Evolutionary conservation across 1,284 basidiomycete species (phyloP).

Genomic region (Phylloboletellus chloephorus): DNA sequence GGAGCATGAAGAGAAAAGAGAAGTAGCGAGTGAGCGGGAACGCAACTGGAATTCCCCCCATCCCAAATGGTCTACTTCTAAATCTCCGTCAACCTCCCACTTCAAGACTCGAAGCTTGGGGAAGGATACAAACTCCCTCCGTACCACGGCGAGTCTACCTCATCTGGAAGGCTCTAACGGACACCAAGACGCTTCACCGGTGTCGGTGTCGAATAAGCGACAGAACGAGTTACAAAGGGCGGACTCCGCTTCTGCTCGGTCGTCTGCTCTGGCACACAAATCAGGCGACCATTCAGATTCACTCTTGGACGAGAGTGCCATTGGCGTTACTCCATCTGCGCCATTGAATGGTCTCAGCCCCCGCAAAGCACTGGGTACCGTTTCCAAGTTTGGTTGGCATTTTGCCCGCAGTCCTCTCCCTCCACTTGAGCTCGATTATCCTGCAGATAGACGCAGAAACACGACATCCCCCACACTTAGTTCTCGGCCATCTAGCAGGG

Average conservation of each 20-base stretch:
- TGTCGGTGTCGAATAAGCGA: neutral
- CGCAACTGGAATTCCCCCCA: slow-evolving; percentile 58
- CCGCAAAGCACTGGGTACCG: slow-evolving; percentile 19
- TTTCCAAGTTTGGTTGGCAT: slow-evolving; percentile 39
- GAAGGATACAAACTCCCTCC: slow-evolving; percentile 14
- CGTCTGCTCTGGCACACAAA: slow-evolving; percentile 5
- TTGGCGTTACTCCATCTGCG: neutral
- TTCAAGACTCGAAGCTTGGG: slow-evolving; percentile 3
- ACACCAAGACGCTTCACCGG: slow-evolving; percentile 9
- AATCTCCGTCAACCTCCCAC: slow-evolving; percentile 18
- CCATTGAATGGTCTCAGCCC: slow-evolving; percentile 10
- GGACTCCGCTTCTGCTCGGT: slow-evolving; percentile 1
- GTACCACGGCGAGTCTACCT: slow-evolving; percentile 17
- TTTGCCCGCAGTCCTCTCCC: slow-evolving; percentile 37
- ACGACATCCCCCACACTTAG: slow-evolving; percentile 19
- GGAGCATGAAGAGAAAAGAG: slow-evolving; percentile 34
- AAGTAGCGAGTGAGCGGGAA: slow-evolving; percentile 39
- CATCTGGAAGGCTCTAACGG: slow-evolving; percentile 12
- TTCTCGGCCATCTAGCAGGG: slow-evolving; percentile 26
- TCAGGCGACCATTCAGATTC: slow-evolving; percentile 3
- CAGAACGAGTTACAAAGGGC: slow-evolving; percentile 5
- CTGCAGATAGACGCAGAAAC: slow-evolving; percentile 22
- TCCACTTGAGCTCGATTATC: slow-evolving; percentile 38
- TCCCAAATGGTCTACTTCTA: slow-evolving; percentile 41
- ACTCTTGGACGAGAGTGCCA: slow-evolving; percentile 2